These are phyloP conservation scores for Vaccinium myrtillus DNA, from an alignment of 148 eudicot species.

Conservation along the genomic window DNA sequence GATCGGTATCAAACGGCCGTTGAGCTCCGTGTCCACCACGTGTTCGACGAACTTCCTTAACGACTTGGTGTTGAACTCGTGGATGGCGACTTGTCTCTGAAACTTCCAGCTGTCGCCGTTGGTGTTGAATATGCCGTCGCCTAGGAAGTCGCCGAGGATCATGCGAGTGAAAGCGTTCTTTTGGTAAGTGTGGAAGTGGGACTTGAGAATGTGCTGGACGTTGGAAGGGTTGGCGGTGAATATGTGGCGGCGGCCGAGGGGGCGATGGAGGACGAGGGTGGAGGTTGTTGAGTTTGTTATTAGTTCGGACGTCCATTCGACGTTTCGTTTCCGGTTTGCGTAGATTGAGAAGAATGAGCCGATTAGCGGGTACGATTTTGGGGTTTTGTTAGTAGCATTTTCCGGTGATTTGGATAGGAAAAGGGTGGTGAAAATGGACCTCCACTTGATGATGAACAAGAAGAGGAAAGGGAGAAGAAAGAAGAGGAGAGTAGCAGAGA, in stretches of 20 bases:
- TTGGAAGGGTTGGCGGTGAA: constrained; percentile 22
- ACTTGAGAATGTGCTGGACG: constrained; percentile 27
- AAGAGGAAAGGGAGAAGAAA: constrained; percentile 6
- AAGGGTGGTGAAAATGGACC: not conserved
- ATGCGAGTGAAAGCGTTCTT: constrained; percentile 15
- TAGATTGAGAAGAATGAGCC: constrained; percentile 21
- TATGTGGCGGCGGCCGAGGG: too few species aligned
- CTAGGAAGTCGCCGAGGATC: not conserved
- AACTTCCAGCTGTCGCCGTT: not conserved
- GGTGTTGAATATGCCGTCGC: not conserved
- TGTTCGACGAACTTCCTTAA: not conserved
- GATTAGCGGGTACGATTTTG: constrained; percentile 26
- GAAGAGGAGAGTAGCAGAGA: not conserved
- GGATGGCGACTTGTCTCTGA: not conserved
- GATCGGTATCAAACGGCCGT: not conserved
- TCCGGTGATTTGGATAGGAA: not conserved
- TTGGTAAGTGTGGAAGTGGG: constrained; percentile 22
- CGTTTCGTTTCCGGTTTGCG: constrained; percentile 11
- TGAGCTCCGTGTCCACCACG: not conserved
- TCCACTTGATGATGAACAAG: constrained; percentile 14
- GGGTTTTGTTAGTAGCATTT: not conserved
- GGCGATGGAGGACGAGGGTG: constrained; percentile 22
- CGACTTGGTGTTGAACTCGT: not conserved
- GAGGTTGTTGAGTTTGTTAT: constrained; percentile 12
- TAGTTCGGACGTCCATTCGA: constrained; percentile 27